Evolutionary conservation across 352 stramenopile species (phyloP), one percentile per base, ranked within the genome.

Genomic region (Pythium plurisporium): DNA sequence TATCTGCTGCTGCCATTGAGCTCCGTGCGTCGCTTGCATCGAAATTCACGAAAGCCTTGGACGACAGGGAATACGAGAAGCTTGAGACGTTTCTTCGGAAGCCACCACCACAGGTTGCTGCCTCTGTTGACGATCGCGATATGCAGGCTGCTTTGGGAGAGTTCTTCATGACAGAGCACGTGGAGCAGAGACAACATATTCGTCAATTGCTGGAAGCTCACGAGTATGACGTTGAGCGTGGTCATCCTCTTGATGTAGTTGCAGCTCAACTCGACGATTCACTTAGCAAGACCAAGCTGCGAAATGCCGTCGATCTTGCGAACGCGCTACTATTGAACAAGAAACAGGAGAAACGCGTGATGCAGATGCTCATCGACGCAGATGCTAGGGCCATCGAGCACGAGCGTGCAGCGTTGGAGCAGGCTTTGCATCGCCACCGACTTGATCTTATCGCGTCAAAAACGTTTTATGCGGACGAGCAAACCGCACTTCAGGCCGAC

Each of bases 321-420:
- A 82, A 82, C 49, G 66, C 72, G 17, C 43, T 87, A 0, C 43
- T 83, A 0, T 36, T 64, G 10, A 75, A 77, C 15, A 59, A 57
- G 9, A 86, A 86, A 45, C 75, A 92, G 49, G 76, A 92, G 55
- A 88, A 86, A 34, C 69, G 72, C 0, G 55, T 88, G 51, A 69
- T 87, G 14, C 73, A 87, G 40, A 72, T 70, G 12, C 50, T 92
- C 22, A 87, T 92, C 27, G 82, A 90, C 17, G 69, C 73, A 6
- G 79, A 92, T 42, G 52, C 70, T 3, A 72, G 73, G 19, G 76
- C 86, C 29, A 87, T 92, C 34, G 77, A 90, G 10, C 74, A 89
- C 29, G 79, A 92, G 48, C 66, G 79, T 3, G 55, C 81, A 1
- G 64, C 58, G 31, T 71, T 83, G 37, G 79, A 88, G 33, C 74